These are phyloP conservation scores for Clathrospora elynae DNA, from an alignment of 2,329 filamentous ascomycete species.

Conservation along the genomic window DNA sequence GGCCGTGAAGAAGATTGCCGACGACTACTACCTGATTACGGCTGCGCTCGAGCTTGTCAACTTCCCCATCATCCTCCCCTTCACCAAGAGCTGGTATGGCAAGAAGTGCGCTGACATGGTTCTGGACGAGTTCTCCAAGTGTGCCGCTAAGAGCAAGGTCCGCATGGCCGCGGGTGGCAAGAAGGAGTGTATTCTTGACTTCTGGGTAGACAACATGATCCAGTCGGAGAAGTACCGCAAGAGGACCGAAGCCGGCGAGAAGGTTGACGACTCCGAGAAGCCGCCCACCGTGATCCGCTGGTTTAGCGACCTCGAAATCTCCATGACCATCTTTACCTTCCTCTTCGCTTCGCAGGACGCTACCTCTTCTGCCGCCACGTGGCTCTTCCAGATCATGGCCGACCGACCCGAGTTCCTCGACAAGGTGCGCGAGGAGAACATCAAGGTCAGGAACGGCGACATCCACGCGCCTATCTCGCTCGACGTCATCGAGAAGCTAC, in stretches of 20 bases:
- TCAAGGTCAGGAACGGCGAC: conserved; percentile 75
- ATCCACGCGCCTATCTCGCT: conserved; percentile 72
- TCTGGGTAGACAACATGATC: conserved; percentile 81
- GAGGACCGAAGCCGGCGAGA: conserved; percentile 73
- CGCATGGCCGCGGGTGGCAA: conserved; percentile 88
- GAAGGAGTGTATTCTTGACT: conserved; percentile 91
- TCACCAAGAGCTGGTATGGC: conserved; percentile 94
- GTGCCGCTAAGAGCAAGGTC: conserved; percentile 89
- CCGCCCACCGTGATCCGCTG: conserved; percentile 80
- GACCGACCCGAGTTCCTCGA: conserved; percentile 92
- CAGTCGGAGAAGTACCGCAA: conserved; percentile 82
- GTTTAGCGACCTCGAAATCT: conserved; percentile 89
- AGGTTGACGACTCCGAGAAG: conserved; percentile 68
- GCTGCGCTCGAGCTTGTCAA: conserved; percentile 96
- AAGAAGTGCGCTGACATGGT: conserved; percentile 96
- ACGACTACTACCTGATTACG: conserved; percentile 97
- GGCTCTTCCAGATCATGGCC: conserved; percentile 93
- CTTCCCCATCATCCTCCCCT: conserved; percentile 83
- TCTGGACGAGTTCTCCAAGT: conserved; percentile 84
- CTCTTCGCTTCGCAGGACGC: conserved; percentile 97
- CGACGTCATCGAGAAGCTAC: conserved; percentile 85
- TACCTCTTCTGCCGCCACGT: conserved; percentile 89
- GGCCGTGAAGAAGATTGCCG: conserved; percentile 88
- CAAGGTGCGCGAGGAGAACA: conserved; percentile 89
- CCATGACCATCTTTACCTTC: conserved; percentile 93